phyloP scores from a whole-genome alignment of 495 filamentous ascomycete genomes.

The Sabuloglossum arenarium region DNA sequence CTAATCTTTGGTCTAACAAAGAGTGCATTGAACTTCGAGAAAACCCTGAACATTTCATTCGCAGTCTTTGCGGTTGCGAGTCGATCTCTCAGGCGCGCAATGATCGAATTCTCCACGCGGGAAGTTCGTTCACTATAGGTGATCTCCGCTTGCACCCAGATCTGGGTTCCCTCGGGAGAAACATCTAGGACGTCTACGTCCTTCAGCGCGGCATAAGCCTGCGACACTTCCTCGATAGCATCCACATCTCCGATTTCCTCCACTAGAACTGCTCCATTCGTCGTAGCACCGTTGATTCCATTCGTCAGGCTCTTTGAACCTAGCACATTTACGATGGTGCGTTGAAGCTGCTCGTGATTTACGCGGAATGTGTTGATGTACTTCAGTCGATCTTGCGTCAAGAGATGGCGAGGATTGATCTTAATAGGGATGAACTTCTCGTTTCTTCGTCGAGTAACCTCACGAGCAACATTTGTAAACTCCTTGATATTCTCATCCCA shows the following conservation, averaged over 20 bases:
- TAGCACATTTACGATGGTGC: conserved; percentile 85
- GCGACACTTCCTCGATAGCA: conserved; percentile 87
- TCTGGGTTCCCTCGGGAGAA: conserved; percentile 63
- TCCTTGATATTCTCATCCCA: conserved; percentile 96
- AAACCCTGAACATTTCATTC: conserved; percentile 98
- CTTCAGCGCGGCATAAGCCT: conserved; percentile 80
- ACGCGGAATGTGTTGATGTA: conserved; percentile 87
- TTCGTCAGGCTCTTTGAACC: conserved; percentile 29
- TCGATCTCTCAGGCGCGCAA: conserved; percentile 79
- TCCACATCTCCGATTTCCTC: conserved; percentile 96
- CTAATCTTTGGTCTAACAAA: conserved; percentile 95
- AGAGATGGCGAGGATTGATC: conserved; percentile 60
- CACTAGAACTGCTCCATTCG: conserved; percentile 45
- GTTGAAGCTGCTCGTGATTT: conserved; percentile 92
- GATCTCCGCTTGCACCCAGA: conserved; percentile 83
- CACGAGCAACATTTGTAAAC: conserved; percentile 90
- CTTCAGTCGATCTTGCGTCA: conserved; percentile 71
- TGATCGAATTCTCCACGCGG: conserved; percentile 95
- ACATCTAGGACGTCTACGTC: conserved; percentile 93
- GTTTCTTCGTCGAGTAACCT: conserved; percentile 71
- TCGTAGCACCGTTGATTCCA: conserved; percentile 20
- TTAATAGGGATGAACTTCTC: conserved; percentile 99
- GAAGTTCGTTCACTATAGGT: conserved; percentile 93
- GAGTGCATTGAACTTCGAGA: conserved; percentile 97
- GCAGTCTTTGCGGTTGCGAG: conserved; percentile 87